A percentile compares a stretch with the other conserved stretches of the same genome.
phyloP scores from a whole-genome alignment of 768 basidiomycete species.

The Dentipellis fragilis region DNA sequence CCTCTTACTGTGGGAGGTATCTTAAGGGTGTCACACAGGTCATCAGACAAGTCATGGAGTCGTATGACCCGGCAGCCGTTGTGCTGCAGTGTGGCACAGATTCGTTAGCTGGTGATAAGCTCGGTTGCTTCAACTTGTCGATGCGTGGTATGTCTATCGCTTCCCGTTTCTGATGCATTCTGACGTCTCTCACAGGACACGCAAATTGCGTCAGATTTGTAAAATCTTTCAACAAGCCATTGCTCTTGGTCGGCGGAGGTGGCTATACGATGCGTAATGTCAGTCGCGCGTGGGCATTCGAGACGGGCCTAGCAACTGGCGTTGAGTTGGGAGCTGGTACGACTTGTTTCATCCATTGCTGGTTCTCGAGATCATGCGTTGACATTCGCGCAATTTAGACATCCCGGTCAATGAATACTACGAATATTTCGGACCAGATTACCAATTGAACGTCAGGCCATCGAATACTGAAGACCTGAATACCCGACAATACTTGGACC shows the following conservation, averaged over 20 bases:
- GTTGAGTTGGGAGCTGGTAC: conserved; percentile 81
- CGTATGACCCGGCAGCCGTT: conserved; percentile 88
- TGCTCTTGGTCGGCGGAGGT: conserved; percentile 92
- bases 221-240: conserved; percentile 88
- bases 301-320: conserved; percentile 96
- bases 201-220: conserved; percentile 97
- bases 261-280: conserved; percentile 99
- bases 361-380: neutral
- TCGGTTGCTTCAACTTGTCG: conserved; percentile 92
- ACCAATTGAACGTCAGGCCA: conserved; percentile 87
- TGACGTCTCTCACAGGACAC: conserved; percentile 53
- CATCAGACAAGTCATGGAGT: conserved; percentile 87
- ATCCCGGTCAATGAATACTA: conserved; percentile 99
- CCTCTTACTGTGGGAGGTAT: neutral
- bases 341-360: neutral
- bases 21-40: conserved; percentile 42
- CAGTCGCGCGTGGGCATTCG: conserved; percentile 94
- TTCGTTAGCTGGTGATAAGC: conserved; percentile 90
- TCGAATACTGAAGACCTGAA: conserved; percentile 97
- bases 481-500: conserved; percentile 83
- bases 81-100: conserved; percentile 98
- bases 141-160: conserved; percentile 59
- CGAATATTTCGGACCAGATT: conserved; percentile 97
- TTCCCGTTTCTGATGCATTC: neutral
- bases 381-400: conserved; percentile 36